These are phyloP conservation scores for Claviceps sp. DNA, from an alignment of 2,329 filamentous ascomycete genomes.

Conservation along the genomic window DNA sequence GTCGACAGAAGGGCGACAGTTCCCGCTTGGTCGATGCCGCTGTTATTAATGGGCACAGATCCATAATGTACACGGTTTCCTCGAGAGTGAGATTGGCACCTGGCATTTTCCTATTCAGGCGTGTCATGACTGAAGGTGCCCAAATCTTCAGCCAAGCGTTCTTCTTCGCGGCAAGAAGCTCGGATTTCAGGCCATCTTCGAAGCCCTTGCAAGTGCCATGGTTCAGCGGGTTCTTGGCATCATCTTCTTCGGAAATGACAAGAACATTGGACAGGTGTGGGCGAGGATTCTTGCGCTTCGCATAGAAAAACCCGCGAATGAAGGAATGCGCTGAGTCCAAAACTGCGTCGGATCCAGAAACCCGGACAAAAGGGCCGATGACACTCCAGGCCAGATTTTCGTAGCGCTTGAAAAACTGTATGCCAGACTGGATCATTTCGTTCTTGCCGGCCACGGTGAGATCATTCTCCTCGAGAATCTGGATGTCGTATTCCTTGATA, in stretches of 20 bases:
- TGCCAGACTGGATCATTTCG: slow-evolving; percentile 61
- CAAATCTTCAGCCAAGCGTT: slow-evolving; percentile 49
- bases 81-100: slow-evolving; percentile 49
- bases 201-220: slow-evolving; percentile 61
- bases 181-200: slow-evolving; percentile 41
- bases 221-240: slow-evolving; percentile 69
- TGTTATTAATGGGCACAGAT: slow-evolving; percentile 75
- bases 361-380: slow-evolving; percentile 56
- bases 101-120: slow-evolving; percentile 55
- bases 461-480: slow-evolving; percentile 49
- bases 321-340: slow-evolving; percentile 64
- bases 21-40: slow-evolving; percentile 41
- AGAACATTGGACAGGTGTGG: slow-evolving; percentile 43
- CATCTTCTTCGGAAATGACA: slow-evolving; percentile 51
- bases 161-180: slow-evolving; percentile 37
- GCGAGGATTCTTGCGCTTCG: slow-evolving; percentile 23
- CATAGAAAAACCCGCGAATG: slow-evolving; percentile 54
- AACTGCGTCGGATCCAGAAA: slow-evolving; percentile 56
- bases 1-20: slow-evolving; percentile 57
- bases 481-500: slow-evolving; percentile 57
- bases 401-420: slow-evolving; percentile 66
- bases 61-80: slow-evolving; percentile 66
- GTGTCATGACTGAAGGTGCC: slow-evolving; percentile 49
- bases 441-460: slow-evolving; percentile 53
- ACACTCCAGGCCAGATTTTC: slow-evolving; percentile 35